phyloP scores from a whole-genome alignment of 331 rosid species.

The Dryas integrifolia region DNA sequence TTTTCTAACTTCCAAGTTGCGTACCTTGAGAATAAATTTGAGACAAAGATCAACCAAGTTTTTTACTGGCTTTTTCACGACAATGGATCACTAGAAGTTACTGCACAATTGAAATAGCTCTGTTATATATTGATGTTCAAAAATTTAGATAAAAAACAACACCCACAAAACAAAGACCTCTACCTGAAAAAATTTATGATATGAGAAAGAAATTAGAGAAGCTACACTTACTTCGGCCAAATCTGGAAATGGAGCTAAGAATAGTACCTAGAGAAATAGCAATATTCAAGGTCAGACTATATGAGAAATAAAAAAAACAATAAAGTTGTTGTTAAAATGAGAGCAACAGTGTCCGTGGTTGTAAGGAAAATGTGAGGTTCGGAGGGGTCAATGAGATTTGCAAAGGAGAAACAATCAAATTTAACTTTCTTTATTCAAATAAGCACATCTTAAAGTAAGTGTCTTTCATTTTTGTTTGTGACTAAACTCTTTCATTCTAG shows the following conservation, averaged over 20 bases:
- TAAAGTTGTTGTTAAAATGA: background rate
- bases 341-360: background rate
- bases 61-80: too few relatives aligned
- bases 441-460: background rate
- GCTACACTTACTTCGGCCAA: background rate
- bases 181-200: background rate
- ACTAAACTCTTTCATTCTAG: too few relatives aligned
- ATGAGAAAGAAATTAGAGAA: slow-evolving; percentile 27
- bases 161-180: background rate
- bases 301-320: background rate
- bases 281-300: background rate
- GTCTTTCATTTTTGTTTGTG: too few relatives aligned
- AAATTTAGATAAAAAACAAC: too few relatives aligned
- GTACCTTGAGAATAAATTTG: too few relatives aligned
- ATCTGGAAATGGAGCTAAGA: background rate
- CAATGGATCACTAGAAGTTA: too few relatives aligned
- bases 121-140: too few relatives aligned
- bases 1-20: too few relatives aligned
- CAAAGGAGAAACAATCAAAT: too few relatives aligned
- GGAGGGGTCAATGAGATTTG: background rate
- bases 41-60: too few relatives aligned
- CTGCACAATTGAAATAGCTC: too few relatives aligned
- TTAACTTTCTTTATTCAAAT: too few relatives aligned
- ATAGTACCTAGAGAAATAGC: slow-evolving; percentile 7
- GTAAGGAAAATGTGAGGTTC: background rate